Conservation (phyloP, 2,329 filamentous ascomycete genomes). For the Drechslera avenae region DNA sequence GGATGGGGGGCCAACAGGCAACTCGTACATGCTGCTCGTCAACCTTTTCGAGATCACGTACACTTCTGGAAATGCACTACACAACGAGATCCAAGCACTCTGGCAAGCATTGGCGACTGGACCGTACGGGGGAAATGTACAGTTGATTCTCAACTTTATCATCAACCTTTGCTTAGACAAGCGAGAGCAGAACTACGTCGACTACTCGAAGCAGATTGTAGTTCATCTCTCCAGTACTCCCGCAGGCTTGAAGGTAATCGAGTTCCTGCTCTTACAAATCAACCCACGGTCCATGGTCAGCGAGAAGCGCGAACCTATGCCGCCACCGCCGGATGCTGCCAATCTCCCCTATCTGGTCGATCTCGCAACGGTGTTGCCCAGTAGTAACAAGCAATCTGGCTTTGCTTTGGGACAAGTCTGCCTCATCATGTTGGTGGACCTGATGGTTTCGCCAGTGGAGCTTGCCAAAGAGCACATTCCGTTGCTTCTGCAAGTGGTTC, state of each 20-base stretch:
- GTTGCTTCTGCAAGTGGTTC: constrained; percentile 84
- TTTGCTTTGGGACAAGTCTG: constrained; percentile 93
- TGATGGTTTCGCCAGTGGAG: constrained; percentile 91
- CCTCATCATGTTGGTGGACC: constrained; percentile 88
- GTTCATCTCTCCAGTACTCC: constrained; percentile 89
- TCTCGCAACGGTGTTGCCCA: constrained; percentile 34
- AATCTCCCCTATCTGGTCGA: constrained; percentile 85
- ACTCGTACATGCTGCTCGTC: constrained; percentile 91
- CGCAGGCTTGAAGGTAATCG: constrained; percentile 87
- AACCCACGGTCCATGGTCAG: constrained; percentile 97
- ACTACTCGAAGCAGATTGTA: constrained; percentile 97
- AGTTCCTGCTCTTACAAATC: constrained; percentile 90
- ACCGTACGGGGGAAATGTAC: constrained; percentile 90
- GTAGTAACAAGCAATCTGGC: constrained; percentile 61
- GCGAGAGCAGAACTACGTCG: constrained; percentile 96
- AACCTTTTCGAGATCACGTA: constrained; percentile 97
- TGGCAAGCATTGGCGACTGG: constrained; percentile 97
- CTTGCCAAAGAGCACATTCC: constrained; percentile 80
- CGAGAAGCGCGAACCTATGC: constrained; percentile 65
- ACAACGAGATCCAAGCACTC: constrained; percentile 95
- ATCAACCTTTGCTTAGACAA: constrained; percentile 91
- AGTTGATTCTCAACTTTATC: constrained; percentile 93
- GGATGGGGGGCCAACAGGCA: constrained; percentile 85
- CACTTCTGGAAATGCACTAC: constrained; percentile 81
- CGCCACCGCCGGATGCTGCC: constrained; percentile 71